phyloP scores from a whole-genome alignment of 169 alveolate genomes.

The Perkinsus chesapeaki region DNA sequence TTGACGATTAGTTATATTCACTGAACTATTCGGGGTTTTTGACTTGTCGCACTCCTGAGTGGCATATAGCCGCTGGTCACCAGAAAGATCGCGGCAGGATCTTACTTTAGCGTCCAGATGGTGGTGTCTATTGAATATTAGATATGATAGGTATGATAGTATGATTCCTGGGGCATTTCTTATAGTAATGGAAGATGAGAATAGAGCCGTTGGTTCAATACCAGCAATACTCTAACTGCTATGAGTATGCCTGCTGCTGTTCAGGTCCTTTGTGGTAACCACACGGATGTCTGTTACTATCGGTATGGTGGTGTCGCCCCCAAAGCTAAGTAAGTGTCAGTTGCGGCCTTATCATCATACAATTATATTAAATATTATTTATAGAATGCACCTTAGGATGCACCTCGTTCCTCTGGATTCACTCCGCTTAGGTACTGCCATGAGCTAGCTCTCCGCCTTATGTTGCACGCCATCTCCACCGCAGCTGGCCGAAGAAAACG shows the following conservation, averaged over 20 bases:
- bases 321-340: not conserved
- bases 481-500: slow-evolving; percentile 64
- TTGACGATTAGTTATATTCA: too few relatives aligned
- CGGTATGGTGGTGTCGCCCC: slow-evolving; percentile 69
- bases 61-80: too few relatives aligned
- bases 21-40: too few relatives aligned
- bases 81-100: too few relatives aligned
- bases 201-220: not conserved
- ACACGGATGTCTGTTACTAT: slow-evolving; percentile 77
- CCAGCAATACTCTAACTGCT: not conserved
- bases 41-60: too few relatives aligned
- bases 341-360: not conserved
- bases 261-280: slow-evolving; percentile 78
- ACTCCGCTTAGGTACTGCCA: slow-evolving; percentile 73
- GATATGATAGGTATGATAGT: too few relatives aligned
- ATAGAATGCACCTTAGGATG: too few relatives aligned
- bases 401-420: too few relatives aligned
- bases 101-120: too few relatives aligned
- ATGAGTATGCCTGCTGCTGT: slow-evolving; percentile 14
- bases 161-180: too few relatives aligned
- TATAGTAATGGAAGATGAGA: not conserved
- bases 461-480: slow-evolving; percentile 54
- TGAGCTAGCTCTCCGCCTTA: slow-evolving; percentile 67
- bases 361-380: too few relatives aligned
- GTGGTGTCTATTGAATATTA: too few relatives aligned